A percentile compares a stretch with the other conserved stretches of the same genome.
phyloP scores from a whole-genome alignment of 805 yeast species.

The Clavispora carvajalis region DNA sequence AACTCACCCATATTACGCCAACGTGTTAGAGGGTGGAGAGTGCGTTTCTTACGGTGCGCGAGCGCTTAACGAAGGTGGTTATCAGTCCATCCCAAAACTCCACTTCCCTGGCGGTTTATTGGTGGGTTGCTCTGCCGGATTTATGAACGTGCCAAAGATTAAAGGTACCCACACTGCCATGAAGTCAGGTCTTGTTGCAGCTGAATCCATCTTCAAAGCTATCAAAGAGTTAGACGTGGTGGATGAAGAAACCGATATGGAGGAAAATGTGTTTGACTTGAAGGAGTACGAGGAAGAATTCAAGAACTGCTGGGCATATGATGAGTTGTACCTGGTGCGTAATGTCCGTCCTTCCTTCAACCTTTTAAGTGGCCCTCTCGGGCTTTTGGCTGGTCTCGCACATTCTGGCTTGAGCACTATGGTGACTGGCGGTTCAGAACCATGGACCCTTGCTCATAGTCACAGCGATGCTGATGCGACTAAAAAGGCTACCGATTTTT shows the following conservation, averaged over 20 bases:
- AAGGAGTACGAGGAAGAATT: slow-evolving; percentile 58
- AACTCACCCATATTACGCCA: slow-evolving; percentile 77
- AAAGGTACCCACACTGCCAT: slow-evolving; percentile 98
- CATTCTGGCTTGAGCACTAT: slow-evolving; percentile 82
- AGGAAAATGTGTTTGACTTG: slow-evolving; percentile 43
- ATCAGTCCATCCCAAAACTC: slow-evolving; percentile 85
- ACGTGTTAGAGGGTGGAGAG: slow-evolving; percentile 78
- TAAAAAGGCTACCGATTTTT: slow-evolving; percentile 55
- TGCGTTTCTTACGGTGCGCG: slow-evolving; percentile 94
- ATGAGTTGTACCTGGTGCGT: slow-evolving; percentile 80
- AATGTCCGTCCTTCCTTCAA: slow-evolving; percentile 91
- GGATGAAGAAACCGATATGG: slow-evolving; percentile 39
- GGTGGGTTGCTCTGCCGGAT: slow-evolving; percentile 95
- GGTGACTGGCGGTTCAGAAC: slow-evolving; percentile 71
- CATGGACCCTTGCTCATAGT: slow-evolving; percentile 77
- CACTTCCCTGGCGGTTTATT: slow-evolving; percentile 94
- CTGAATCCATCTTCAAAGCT: slow-evolving; percentile 63
- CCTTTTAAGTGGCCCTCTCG: slow-evolving; percentile 45
- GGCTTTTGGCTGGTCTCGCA: slow-evolving; percentile 73
- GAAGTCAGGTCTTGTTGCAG: slow-evolving; percentile 93
- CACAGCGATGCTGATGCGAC: slow-evolving; percentile 73
- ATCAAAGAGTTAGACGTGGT: slow-evolving; percentile 41
- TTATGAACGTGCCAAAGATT: slow-evolving; percentile 94
- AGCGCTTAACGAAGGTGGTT: slow-evolving; percentile 96
- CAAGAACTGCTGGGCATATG: slow-evolving; percentile 75